Evolutionary conservation across 2,329 filamentous ascomycete genomes (phyloP).

Genomic region (Gyromitra esculenta): DNA sequence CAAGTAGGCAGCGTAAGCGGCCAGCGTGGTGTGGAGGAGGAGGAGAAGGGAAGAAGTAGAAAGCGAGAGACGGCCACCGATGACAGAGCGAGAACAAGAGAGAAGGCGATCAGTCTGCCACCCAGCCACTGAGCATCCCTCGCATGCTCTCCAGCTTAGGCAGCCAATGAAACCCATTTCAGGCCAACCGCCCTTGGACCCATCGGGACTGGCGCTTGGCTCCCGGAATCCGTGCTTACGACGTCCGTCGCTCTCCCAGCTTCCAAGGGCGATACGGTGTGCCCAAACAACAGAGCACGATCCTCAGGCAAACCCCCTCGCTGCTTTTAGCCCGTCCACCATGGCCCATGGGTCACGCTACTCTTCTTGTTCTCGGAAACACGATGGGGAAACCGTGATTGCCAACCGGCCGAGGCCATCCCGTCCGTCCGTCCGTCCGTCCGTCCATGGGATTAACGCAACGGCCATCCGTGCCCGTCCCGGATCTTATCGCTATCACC

Average conservation of each 20-base stretch:
- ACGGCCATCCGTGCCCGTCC: not conserved
- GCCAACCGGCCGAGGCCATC: not conserved
- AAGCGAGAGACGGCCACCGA: constrained; percentile 4
- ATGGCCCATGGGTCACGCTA: not conserved
- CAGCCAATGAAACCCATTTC: constrained; percentile 12
- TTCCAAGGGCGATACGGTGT: not conserved
- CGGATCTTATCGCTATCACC: not conserved
- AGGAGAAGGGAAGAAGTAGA: not conserved
- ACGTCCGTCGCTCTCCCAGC: constrained; percentile 5
- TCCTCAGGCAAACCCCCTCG: not conserved
- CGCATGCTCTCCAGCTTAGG: not conserved
- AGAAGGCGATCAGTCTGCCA: constrained; percentile 4
- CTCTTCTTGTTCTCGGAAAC: constrained; percentile 14
- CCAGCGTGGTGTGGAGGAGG: constrained; percentile 16
- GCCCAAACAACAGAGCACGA: not conserved
- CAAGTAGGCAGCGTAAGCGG: constrained; percentile 22
- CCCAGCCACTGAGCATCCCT: constrained; percentile 11
- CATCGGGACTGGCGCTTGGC: constrained; percentile 25
- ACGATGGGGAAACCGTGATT: constrained; percentile 20
- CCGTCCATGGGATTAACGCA: not conserved
- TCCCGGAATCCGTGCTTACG: constrained; percentile 28
- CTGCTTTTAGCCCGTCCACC: constrained; percentile 1
- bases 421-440: not conserved
- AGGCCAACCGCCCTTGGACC: constrained; percentile 12
- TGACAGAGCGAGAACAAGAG: constrained; percentile 3